phyloP scores from a whole-genome alignment of 192 early-diverging fungal species.

The Dissophora ornata region DNA sequence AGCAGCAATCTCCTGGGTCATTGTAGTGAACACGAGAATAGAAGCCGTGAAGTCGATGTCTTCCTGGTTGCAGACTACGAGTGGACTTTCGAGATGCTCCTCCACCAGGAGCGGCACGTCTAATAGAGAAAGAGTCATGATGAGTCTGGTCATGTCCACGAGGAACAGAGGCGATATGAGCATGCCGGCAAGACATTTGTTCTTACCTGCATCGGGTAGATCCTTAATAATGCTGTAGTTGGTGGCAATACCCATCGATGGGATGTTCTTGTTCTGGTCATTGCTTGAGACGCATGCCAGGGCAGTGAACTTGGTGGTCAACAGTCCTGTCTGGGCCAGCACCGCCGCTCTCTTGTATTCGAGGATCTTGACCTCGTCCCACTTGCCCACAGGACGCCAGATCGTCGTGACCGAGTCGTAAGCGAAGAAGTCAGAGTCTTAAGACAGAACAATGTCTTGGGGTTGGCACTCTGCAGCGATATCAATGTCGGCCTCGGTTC shows the following conservation, averaged over 20 bases:
- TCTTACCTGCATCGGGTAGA: slow-evolving; percentile 10
- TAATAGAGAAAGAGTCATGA: not conserved
- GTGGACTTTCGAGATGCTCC: not conserved
- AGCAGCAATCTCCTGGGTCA: slow-evolving; percentile 15
- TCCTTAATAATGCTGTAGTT: slow-evolving; percentile 15
- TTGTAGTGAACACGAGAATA: slow-evolving; percentile 2
- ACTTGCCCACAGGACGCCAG: slow-evolving; percentile 9
- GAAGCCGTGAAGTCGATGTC: slow-evolving; percentile 3
- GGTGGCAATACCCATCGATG: not conserved
- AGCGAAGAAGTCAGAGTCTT: slow-evolving; percentile 9
- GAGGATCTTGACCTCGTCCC: slow-evolving; percentile 8
- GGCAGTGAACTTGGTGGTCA: slow-evolving; percentile 4
- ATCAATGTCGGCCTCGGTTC: not conserved
- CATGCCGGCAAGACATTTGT: slow-evolving; percentile 1
- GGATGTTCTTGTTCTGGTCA: too few relatives aligned
- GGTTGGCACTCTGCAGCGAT: slow-evolving; percentile 8
- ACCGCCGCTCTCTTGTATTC: not conserved
- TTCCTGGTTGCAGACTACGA: not conserved
- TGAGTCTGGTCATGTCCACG: not conserved
- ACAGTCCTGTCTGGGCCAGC: slow-evolving; percentile 1
- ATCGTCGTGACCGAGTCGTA: not conserved
- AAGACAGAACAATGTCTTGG: slow-evolving; percentile 4
- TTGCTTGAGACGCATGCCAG: slow-evolving; percentile 8
- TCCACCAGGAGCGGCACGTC: not conserved
- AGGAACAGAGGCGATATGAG: not conserved